Conservation (phyloP, 306 rosid genomes). For the Cucumis melo region DNA sequence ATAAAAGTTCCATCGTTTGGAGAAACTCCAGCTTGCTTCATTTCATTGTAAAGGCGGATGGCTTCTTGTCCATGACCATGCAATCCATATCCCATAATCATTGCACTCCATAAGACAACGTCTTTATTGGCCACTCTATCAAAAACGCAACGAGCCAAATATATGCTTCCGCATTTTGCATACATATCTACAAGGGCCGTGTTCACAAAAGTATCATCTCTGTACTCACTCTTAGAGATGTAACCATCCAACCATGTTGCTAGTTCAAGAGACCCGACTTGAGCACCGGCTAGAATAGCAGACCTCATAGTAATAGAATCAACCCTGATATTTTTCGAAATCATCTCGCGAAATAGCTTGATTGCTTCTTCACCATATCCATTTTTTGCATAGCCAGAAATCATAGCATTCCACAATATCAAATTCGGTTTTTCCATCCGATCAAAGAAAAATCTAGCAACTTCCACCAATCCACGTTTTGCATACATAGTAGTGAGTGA, state of each 20-base stretch:
- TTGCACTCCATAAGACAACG: slow-evolving; percentile 9
- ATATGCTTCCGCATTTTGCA: slow-evolving; percentile 13
- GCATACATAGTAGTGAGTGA: slow-evolving; percentile 12
- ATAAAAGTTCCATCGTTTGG: slow-evolving; percentile 3
- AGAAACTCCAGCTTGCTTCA: background rate
- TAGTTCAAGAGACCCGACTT: slow-evolving; percentile 3
- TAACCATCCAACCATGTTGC: slow-evolving; percentile 11
- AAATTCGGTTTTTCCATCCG: slow-evolving; percentile 7
- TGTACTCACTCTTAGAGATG: background rate
- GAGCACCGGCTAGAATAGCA: slow-evolving; percentile 3
- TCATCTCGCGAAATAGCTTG: slow-evolving; percentile 6
- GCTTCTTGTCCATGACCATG: slow-evolving; percentile 11
- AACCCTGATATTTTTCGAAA: background rate
- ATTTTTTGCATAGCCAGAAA: slow-evolving; percentile 11
- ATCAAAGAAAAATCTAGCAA: slow-evolving; percentile 11
- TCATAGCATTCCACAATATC: slow-evolving; percentile 13
- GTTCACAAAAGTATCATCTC: slow-evolving; percentile 2
- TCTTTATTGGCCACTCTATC: slow-evolving; percentile 1
- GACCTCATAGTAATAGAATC: slow-evolving; percentile 11
- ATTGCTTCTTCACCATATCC: slow-evolving; percentile 12
- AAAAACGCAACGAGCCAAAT: slow-evolving; percentile 1
- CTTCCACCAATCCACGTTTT: slow-evolving; percentile 5
- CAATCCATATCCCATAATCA: slow-evolving; percentile 12
- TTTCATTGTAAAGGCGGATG: slow-evolving; percentile 1
- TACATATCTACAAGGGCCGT: slow-evolving; percentile 8